These are phyloP conservation scores for Erodium maritimum DNA, from an alignment of 345 rosid genomes.

Conservation along the genomic window DNA sequence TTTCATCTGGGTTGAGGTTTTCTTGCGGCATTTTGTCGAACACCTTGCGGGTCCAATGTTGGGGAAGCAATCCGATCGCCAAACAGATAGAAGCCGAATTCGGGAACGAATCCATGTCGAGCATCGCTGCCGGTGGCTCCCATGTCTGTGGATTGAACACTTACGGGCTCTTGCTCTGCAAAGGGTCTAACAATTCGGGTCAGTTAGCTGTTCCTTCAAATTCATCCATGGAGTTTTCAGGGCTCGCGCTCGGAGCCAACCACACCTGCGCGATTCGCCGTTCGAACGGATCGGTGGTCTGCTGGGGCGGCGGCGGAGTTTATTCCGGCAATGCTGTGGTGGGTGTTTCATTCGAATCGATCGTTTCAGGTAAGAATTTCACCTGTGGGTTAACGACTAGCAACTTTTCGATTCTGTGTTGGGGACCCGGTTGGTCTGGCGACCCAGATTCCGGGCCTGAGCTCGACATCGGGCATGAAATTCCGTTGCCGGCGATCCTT, in stretches of 20 bases:
- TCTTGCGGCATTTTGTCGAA: constrained; percentile 46
- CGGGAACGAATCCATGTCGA: constrained; percentile 33
- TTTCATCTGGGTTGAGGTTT: constrained; percentile 65
- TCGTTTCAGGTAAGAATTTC: constrained; percentile 59
- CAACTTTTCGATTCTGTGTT: constrained; percentile 46
- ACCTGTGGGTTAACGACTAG: constrained; percentile 48
- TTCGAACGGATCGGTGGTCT: constrained; percentile 36
- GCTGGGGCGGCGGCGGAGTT: constrained; percentile 61
- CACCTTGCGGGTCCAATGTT: constrained; percentile 26
- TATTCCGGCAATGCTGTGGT: constrained; percentile 20
- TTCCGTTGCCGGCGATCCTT: constrained; percentile 33
- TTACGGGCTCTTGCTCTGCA: constrained; percentile 43
- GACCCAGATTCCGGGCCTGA: not conserved
- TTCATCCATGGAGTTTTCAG: constrained; percentile 22
- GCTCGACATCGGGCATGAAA: constrained; percentile 9
- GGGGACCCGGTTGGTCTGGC: constrained; percentile 56
- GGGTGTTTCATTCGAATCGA: constrained; percentile 41
- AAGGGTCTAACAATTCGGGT: constrained; percentile 41
- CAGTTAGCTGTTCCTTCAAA: constrained; percentile 42
- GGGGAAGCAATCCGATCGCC: constrained; percentile 39
- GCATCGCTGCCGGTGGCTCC: constrained; percentile 43
- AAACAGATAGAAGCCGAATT: constrained; percentile 33
- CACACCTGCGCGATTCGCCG: constrained; percentile 52
- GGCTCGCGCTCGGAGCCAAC: constrained; percentile 45
- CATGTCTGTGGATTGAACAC: constrained; percentile 70